These are phyloP conservation scores for Paramecium sexaurelia DNA, from an alignment of 73 alveolate species.

Conservation along the genomic window DNA sequence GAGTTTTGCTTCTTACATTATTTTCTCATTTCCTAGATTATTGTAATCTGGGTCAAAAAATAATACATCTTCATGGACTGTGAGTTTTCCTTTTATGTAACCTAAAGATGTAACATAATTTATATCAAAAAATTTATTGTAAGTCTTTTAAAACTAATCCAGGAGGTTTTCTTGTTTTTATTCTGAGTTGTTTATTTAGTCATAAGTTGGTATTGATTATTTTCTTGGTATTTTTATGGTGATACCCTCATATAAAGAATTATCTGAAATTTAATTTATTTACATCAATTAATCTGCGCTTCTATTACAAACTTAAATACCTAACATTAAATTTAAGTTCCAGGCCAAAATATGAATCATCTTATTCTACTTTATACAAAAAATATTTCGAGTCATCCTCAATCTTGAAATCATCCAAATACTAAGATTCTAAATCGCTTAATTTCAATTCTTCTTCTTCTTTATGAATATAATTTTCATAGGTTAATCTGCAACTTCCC, in stretches of 20 bases:
- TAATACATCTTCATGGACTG: background rate
- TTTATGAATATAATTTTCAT: background rate
- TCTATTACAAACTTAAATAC: constrained; percentile 14
- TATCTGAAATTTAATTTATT: constrained; percentile 25
- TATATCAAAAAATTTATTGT: background rate
- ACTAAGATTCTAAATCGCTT: background rate
- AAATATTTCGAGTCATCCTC: background rate
- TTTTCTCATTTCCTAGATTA: background rate
- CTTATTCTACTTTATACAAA: constrained; percentile 62
- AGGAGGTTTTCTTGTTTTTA: background rate
- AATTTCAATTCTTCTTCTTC: background rate
- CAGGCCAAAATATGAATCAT: constrained; percentile 41
- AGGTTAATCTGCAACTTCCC: background rate
- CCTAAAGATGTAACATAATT: constrained; percentile 18
- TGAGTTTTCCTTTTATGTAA: background rate
- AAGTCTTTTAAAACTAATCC: background rate
- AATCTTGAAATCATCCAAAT: background rate
- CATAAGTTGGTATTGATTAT: background rate
- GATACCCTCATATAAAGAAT: background rate
- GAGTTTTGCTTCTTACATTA: background rate
- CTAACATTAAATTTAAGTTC: constrained; percentile 42
- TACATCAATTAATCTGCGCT: background rate
- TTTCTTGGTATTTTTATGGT: background rate
- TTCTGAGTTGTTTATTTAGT: background rate
- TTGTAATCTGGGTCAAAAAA: constrained; percentile 46